Evolutionary conservation across 129 eudicot genomes (phyloP).

Genomic region (Dittrichia graveolens): DNA sequence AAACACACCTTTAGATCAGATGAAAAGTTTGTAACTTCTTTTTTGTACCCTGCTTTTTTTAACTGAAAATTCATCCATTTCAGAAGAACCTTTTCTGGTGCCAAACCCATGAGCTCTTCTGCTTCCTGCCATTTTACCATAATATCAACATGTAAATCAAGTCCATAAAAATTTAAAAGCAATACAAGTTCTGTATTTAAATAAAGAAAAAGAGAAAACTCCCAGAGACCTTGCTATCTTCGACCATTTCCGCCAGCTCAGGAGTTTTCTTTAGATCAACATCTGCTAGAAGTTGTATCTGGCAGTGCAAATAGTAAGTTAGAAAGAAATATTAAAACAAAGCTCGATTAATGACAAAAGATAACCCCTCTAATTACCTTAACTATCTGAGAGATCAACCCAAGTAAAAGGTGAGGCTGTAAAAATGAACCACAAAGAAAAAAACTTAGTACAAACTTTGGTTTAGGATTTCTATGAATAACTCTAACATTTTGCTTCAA

Average conservation of each 20-base stretch:
- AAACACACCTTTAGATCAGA: conserved; percentile 58
- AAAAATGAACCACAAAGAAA: conserved; percentile 31
- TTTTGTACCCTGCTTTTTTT: conserved; percentile 61
- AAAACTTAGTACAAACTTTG: conserved; percentile 27
- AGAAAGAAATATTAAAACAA: conserved; percentile 8
- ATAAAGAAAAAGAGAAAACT: conserved; percentile 18
- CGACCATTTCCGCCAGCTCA: conserved; percentile 68
- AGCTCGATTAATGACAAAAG: background rate
- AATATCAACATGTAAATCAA: background rate
- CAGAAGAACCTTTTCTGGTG: conserved; percentile 69
- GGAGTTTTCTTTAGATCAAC: conserved; percentile 69
- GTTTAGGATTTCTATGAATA: conserved; percentile 15
- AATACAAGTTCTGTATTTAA: background rate
- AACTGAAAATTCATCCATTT: conserved; percentile 72
- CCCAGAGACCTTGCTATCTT: conserved; percentile 51
- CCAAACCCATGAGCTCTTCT: conserved; percentile 65
- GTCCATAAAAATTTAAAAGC: background rate
- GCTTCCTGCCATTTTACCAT: conserved; percentile 47
- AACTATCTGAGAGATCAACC: conserved; percentile 67
- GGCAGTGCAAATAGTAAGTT: conserved; percentile 17
- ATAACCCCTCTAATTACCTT: conserved; percentile 45
- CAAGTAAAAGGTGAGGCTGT: conserved; percentile 69
- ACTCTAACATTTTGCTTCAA: background rate
- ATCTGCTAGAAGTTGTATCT: conserved; percentile 71
- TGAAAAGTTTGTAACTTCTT: conserved; percentile 65